These are phyloP conservation scores for Trichoderma koningii DNA, from an alignment of 2,329 filamentous ascomycete genomes.

Conservation along the genomic window DNA sequence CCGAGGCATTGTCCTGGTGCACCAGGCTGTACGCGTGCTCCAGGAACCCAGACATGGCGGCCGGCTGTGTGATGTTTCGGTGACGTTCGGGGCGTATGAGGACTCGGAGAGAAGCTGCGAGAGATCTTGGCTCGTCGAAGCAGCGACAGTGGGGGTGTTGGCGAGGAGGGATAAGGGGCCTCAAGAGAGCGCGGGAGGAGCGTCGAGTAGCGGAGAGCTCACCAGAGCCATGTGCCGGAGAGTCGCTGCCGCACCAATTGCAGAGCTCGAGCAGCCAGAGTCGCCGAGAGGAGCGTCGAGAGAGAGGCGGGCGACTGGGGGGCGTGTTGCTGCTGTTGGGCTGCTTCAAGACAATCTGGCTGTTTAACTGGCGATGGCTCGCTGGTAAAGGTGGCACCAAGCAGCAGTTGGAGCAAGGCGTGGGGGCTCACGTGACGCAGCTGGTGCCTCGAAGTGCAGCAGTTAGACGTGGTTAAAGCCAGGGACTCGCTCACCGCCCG, in stretches of 20 bases:
- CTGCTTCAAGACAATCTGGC: slow-evolving; percentile 26
- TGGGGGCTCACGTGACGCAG: slow-evolving; percentile 39
- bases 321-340: slow-evolving; percentile 9
- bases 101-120: slow-evolving; percentile 30
- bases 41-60: slow-evolving; percentile 88
- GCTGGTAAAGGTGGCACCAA: slow-evolving; percentile 47
- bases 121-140: slow-evolving; percentile 29
- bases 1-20: slow-evolving; percentile 94
- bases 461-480: too few relatives aligned
- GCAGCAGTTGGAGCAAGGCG: slow-evolving; percentile 30
- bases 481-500: slow-evolving; percentile 20
- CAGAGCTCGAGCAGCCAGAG: slow-evolving; percentile 35
- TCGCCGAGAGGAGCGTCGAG: slow-evolving; percentile 35
- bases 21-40: slow-evolving; percentile 96
- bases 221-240: slow-evolving; percentile 38
- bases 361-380: slow-evolving; percentile 24
- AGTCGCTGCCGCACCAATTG: slow-evolving; percentile 35
- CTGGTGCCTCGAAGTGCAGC: background rate
- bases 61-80: slow-evolving; percentile 29
- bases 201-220: slow-evolving; percentile 33
- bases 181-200: slow-evolving; percentile 28
- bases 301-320: slow-evolving; percentile 41
- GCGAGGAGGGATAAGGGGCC: slow-evolving; percentile 39
- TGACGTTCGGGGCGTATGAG: background rate
- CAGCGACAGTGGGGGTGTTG: slow-evolving; percentile 39